Conservation (phyloP, 495 filamentous ascomycete genomes). For the Amphirosellinia nigrospora region DNA sequence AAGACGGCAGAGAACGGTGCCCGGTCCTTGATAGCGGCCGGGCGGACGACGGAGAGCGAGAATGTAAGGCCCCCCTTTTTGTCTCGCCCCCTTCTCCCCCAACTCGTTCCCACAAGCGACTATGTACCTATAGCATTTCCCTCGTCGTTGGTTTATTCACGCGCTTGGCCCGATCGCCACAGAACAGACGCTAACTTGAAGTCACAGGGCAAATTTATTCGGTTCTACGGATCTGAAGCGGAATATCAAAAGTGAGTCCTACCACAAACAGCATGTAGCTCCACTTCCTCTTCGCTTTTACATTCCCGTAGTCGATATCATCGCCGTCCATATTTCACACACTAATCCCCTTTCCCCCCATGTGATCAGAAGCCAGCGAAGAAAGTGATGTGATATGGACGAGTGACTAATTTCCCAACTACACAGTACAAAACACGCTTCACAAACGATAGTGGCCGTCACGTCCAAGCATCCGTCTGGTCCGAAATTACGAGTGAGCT, state of each 20-base stretch:
- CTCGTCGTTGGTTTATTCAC: not conserved
- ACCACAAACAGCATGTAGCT: no score
- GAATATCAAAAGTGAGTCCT: conserved; percentile 33
- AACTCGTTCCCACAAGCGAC: no score
- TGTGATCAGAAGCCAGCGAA: not conserved
- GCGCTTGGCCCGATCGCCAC: no score
- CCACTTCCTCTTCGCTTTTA: not conserved
- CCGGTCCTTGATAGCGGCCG: conserved; percentile 41
- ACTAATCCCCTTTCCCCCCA: not conserved
- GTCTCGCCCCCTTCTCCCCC: not conserved
- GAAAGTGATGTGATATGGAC: not conserved
- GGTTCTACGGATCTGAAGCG: conserved; percentile 33
- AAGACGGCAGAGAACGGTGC: conserved; percentile 45
- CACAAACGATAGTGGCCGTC: conserved; percentile 42
- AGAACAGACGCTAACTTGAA: conserved; percentile 2
- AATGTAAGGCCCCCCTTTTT: conserved; percentile 28
- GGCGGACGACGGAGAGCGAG: conserved; percentile 40
- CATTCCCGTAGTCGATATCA: not conserved
- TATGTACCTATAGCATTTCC: no score
- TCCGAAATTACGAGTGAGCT: conserved; percentile 42
- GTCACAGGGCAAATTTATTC: conserved; percentile 33
- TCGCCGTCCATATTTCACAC: not conserved
- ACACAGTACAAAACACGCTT: conserved; percentile 32
- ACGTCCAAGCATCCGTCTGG: conserved; percentile 47
- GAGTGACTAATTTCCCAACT: not conserved